Conservation (phyloP, 2,329 filamentous ascomycete species). For the Talaromyces sp. region DNA sequence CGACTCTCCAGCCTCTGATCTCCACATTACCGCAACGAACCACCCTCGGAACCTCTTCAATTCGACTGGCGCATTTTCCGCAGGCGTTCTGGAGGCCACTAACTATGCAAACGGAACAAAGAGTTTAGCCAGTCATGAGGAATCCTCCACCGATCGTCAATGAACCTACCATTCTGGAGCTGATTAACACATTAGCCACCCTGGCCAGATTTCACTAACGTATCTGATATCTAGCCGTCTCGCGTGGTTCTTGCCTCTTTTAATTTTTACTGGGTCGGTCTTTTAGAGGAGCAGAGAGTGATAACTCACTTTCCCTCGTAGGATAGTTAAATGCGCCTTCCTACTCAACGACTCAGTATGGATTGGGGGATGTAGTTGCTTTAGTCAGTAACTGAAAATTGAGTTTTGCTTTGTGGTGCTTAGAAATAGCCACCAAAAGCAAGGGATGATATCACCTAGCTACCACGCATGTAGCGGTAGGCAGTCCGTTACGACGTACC, state of each 20-base stretch:
- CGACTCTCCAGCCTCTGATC: neutral
- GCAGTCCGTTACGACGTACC: neutral
- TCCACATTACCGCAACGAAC: neutral
- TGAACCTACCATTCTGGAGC: constrained; percentile 2
- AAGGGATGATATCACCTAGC: constrained; percentile 10
- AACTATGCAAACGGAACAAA: neutral
- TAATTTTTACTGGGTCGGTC: neutral
- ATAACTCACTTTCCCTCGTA: neutral
- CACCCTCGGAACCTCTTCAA: neutral
- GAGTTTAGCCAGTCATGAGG: neutral
- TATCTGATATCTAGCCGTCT: neutral
- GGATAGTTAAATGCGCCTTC: neutral
- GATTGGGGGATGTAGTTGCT: neutral
- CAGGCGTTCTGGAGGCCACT: neutral
- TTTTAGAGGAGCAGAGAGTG: neutral
- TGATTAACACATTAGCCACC: neutral
- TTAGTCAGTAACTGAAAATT: neutral
- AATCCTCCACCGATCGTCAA: neutral
- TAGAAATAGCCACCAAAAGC: neutral
- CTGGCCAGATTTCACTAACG: neutral
- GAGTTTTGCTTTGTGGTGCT: neutral
- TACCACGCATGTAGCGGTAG: neutral
- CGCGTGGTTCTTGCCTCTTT: neutral
- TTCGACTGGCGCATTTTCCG: neutral
- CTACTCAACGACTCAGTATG: neutral